A percentile compares a stretch with the other conserved stretches of the same genome.
Conservation (phyloP, 352 stramenopile genomes). For the Globisporangium parvum region DNA sequence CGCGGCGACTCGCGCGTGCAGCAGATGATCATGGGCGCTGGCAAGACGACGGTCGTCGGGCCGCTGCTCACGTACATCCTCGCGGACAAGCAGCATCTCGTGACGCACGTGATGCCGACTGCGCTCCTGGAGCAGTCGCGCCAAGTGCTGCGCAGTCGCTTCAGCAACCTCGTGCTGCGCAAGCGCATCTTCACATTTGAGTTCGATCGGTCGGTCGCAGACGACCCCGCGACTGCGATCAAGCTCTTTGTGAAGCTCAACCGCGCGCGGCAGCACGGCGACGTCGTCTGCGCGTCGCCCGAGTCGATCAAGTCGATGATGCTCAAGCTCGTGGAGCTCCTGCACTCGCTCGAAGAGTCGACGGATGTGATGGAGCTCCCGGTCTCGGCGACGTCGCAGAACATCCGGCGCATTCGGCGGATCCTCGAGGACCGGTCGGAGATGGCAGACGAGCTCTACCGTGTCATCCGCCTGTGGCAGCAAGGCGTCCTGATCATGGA, state of each 20-base stretch:
- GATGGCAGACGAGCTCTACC: slow-evolving; percentile 89
- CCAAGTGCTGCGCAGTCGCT: slow-evolving; percentile 96
- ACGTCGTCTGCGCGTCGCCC: slow-evolving; percentile 98
- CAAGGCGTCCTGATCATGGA: slow-evolving; percentile 93
- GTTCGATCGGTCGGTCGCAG: slow-evolving; percentile 95
- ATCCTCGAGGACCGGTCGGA: slow-evolving; percentile 76
- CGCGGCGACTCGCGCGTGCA: slow-evolving; percentile 79
- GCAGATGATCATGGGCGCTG: slow-evolving; percentile 99
- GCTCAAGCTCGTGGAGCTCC: slow-evolving; percentile 96
- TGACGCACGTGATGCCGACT: slow-evolving; percentile 98
- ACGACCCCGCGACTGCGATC: slow-evolving; percentile 54
- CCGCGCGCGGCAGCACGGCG: slow-evolving; percentile 81
- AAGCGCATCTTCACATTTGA: slow-evolving; percentile 99
- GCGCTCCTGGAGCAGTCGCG: slow-evolving; percentile 98
- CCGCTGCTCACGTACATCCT: slow-evolving; percentile 98
- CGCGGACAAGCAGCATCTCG: slow-evolving; percentile 91
- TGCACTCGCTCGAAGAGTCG: slow-evolving; percentile 88
- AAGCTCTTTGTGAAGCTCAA: slow-evolving; percentile 85
- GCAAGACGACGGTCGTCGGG: slow-evolving; percentile 99
- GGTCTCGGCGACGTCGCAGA: slow-evolving; percentile 55
- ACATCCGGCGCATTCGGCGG: slow-evolving; percentile 57
- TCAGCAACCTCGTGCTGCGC: slow-evolving; percentile 93
- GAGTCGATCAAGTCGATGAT: slow-evolving; percentile 99
- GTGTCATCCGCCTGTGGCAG: slow-evolving; percentile 88
- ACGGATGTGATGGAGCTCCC: slow-evolving; percentile 62